Evolutionary conservation across 2,329 filamentous ascomycete genomes (phyloP), one percentile per base, ranked within the genome.

Genomic region (Xylariaceae sp.): DNA sequence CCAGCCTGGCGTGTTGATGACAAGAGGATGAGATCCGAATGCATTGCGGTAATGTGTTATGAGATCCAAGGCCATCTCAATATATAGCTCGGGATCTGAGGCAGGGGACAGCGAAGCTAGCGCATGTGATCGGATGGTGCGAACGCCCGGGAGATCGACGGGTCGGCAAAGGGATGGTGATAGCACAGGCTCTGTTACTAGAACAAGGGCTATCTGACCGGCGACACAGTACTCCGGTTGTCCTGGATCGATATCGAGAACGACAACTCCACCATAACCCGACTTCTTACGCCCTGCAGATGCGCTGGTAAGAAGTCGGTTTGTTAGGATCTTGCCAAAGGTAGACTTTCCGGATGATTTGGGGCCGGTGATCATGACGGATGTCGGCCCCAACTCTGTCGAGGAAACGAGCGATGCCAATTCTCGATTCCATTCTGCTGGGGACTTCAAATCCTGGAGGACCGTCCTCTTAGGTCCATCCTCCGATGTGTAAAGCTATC

Each of bases 271-370:
- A 5, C 57, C 55, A 17, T 60, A 61, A 49, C 61, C 67, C 51
- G 62, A 60, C 45, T 44, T 66, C 65, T 66, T 68, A 66, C 66
- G 62, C 58, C 62, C 61, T 56, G 62, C 2, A 51, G 63, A 59
- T 69, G 52, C 67, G 51, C 76, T 72, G 2, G 84, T 88, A n/a
- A 90, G 72, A 7, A 90, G 74, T 9, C 83, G 81, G 68, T 92
- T 92, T 7, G 80, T 74, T 2, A 92, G 75, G 3, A 90, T 72
- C 52, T 82, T 83, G 10, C 83, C 82, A 70, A 92, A 89, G 0
- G 88, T 91, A 0, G 89, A 92, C 69, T 92, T 92, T 2, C 89
- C 89, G 2, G 88, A 84, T 0, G 83, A 85, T 64, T 90, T 89
- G 0, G 87, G 83, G 0, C 89, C 89, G 53, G 86, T 86, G 2